phyloP scores from a whole-genome alignment of 2,329 filamentous ascomycete species.

The Verticillium albo-atrum region DNA sequence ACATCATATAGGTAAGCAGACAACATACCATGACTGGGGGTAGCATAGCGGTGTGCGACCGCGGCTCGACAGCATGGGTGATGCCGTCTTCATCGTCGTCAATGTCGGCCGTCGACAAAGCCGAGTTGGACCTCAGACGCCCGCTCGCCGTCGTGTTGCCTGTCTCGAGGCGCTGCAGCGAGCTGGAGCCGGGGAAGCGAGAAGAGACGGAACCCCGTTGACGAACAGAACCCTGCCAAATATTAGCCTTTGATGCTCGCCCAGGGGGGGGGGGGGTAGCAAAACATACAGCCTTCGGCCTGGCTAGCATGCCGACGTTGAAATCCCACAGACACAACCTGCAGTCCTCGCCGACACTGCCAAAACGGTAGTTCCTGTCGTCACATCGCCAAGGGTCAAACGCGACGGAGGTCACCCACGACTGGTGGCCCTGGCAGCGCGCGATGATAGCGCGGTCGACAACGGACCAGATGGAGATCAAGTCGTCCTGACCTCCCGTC shows the following conservation, averaged over 20 bases:
- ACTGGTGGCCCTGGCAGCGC: constrained; percentile 90
- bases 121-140: constrained; percentile 68
- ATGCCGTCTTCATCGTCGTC: constrained; percentile 54
- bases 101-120: constrained; percentile 43
- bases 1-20: neutral
- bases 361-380: constrained; percentile 90
- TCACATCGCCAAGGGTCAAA: constrained; percentile 98
- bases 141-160: constrained; percentile 50
- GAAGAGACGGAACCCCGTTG: constrained; percentile 53
- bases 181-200: constrained; percentile 32
- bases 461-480: constrained; percentile 93
- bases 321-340: constrained; percentile 94
- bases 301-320: constrained; percentile 90
- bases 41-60: constrained; percentile 76
- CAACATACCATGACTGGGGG: constrained; percentile 79
- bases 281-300: constrained; percentile 80
- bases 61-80: constrained; percentile 79
- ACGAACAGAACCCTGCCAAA: constrained; percentile 44
- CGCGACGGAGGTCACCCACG: constrained; percentile 88
- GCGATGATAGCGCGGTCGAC: constrained; percentile 81
- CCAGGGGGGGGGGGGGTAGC: constrained; percentile 14
- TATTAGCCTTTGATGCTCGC: constrained; percentile 6
- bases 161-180: constrained; percentile 55
- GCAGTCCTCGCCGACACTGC: constrained; percentile 92
- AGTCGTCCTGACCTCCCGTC: constrained; percentile 91